Base-by-base conservation (phyloP, 768 basidiomycete genomes). In the Tylopilus felleus region DNA sequence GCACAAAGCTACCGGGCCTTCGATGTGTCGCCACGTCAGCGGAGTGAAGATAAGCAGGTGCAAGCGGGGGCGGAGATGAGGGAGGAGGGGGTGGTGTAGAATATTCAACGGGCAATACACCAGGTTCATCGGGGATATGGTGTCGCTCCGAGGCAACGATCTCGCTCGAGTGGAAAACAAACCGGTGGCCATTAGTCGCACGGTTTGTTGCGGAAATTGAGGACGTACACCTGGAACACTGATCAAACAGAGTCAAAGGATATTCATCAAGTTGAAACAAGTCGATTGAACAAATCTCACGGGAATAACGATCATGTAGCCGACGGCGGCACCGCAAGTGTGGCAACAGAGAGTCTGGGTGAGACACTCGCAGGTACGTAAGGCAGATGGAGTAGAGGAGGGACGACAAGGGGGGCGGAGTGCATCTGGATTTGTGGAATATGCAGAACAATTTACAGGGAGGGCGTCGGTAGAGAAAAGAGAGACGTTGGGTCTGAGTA, bases 401-500 rank as follows among this genome's bases (percentile, higher is more conserved):
- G 75, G 68, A 36, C 71, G 72, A 70, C 72, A 73, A 33, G 72
- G 65, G 8, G 73, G 74, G 5, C 71, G 71, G 38, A 77, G 69
- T 2, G 67, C 73, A 31, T 80, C 75, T 22, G 75, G 75, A 56
- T 72, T 77, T 31, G 81, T 69, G 22, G 80, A 73, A 60, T 80
- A 84, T 13, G 83, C 81, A 4, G 88, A 88, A 66, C 89, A 90
- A 63, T 90, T 89, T 51, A 80, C 71, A 1, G 90, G 91, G 29
- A 86, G 72, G 27, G 88, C 87, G 68, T 93, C 91, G 42, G 88
- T 88, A 8, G 88, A 91, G 67, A 84, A 94, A 42, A 93, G 80
- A 41, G 90, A 81, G 62, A 93, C 85, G 52, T 84, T 85, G 0
- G 90, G 90, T 51, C 85, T 81, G 51, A 92, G 77, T 21, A 93